A percentile compares a stretch with the other conserved stretches of the same genome.
Conservation (phyloP, 2,329 filamentous ascomycete genomes). For the Curvularia verruculosa region DNA sequence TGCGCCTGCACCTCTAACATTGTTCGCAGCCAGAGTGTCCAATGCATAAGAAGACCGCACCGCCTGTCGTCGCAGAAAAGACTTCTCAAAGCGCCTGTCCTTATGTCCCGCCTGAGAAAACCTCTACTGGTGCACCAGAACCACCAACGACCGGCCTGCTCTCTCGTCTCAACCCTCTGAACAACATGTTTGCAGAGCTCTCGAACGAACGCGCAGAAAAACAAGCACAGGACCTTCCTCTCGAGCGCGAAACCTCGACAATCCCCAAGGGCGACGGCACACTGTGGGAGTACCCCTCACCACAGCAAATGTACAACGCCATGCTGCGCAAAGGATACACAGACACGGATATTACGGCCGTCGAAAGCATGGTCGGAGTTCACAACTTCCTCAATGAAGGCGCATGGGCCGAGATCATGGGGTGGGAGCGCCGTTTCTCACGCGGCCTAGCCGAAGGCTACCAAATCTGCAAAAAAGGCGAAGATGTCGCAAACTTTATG, state of each 20-base stretch:
- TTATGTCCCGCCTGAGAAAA: constrained; percentile 49
- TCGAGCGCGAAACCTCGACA: constrained; percentile 80
- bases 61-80: constrained; percentile 39
- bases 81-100: constrained; percentile 58
- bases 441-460: constrained; percentile 74
- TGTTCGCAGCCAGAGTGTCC: constrained; percentile 67
- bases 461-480: constrained; percentile 75
- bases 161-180: constrained; percentile 77
- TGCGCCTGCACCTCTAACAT: constrained; percentile 31
- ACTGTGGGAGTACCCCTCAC: constrained; percentile 97
- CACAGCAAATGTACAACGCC: constrained; percentile 99
- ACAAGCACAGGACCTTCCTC: constrained; percentile 76
- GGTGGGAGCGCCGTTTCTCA: constrained; percentile 88
- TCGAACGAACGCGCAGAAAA: constrained; percentile 78
- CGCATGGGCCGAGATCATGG: constrained; percentile 92
- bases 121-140: constrained; percentile 40
- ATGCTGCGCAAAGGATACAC: constrained; percentile 94
- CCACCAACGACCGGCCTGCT: constrained; percentile 57
- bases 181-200: constrained; percentile 92
- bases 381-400: constrained; percentile 99
- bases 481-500: constrained; percentile 67
- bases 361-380: constrained; percentile 95
- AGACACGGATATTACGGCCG: constrained; percentile 89
- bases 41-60: constrained; percentile 63
- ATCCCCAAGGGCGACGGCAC: constrained; percentile 83